Percentiles rank a stretch among this genome's conserved stretches.
Evolutionary conservation across 139 green algal species (phyloP).

Genomic region (Ostreobium quekettii): DNA sequence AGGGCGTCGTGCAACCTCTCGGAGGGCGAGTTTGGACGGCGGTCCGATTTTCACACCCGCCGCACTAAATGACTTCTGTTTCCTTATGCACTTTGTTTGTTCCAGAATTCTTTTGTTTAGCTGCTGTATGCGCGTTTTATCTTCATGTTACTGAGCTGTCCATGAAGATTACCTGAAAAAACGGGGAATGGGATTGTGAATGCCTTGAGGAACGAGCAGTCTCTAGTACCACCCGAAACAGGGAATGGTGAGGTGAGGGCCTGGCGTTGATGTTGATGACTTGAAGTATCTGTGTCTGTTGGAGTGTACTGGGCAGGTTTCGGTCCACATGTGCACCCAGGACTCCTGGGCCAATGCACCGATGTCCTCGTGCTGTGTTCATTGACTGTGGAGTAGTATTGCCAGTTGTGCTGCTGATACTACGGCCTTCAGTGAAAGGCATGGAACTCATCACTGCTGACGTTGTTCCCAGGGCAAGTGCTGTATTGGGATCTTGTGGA

Average conservation of each 20-base stretch:
- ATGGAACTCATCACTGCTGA: constrained; percentile 13
- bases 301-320: neutral
- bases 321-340: neutral
- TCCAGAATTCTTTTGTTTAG: neutral
- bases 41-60: neutral
- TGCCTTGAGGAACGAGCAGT: too few species aligned
- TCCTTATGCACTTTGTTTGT: neutral
- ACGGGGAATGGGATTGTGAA: too few species aligned
- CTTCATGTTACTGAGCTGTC: neutral
- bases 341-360: neutral
- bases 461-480: constrained; percentile 48
- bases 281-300: too few species aligned
- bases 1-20: neutral
- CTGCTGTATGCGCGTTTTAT: neutral
- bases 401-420: constrained; percentile 2
- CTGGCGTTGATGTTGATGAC: too few species aligned
- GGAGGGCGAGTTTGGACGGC: neutral
- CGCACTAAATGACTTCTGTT: neutral
- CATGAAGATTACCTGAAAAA: neutral
- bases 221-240: too few species aligned
- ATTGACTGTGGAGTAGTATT: neutral
- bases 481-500: constrained; percentile 83
- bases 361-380: neutral
- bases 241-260: too few species aligned
- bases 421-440: neutral